Evolutionary conservation across 106 monocot genomes (phyloP).

Genomic region (Xerophyta viscosa): DNA sequence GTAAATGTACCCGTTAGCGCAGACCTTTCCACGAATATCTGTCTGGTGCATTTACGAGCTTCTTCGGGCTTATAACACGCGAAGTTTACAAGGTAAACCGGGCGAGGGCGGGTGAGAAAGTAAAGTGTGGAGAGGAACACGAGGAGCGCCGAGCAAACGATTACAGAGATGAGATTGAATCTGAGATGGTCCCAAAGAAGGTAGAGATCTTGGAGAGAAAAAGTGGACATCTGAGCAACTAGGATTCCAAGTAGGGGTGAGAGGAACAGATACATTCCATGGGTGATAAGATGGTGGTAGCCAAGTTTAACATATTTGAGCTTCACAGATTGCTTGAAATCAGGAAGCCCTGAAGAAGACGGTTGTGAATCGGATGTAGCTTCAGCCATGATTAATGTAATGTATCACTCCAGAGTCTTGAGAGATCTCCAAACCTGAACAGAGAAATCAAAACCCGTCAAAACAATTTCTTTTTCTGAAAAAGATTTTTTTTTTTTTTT

Average conservation of each 20-base stretch:
- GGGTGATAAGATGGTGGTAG: conserved; percentile 59
- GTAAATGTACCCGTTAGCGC: conserved; percentile 25
- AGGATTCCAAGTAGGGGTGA: conserved; percentile 25
- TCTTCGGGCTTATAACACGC: conserved; percentile 51
- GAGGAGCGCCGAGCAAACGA: conserved; percentile 41
- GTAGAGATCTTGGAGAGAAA: conserved; percentile 28
- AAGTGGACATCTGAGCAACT: conserved; percentile 39
- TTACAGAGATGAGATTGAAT: conserved; percentile 49
- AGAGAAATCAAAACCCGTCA: no score
- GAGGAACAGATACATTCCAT: conserved; percentile 46
- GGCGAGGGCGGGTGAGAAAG: conserved; percentile 43
- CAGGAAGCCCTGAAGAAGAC: conserved; percentile 25
- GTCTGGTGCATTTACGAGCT: conserved; percentile 24
- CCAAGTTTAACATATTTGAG: conserved; percentile 70
- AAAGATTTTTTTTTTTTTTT: no score
- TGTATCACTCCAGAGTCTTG: no score
- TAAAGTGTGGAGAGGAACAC: conserved; percentile 55
- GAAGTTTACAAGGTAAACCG: conserved; percentile 61
- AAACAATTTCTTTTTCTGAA: no score
- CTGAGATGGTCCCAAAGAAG: conserved; percentile 40
- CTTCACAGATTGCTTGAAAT: conserved; percentile 62
- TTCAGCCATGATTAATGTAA: conserved; percentile 9
- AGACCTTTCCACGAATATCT: conserved; percentile 37
- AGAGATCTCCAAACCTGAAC: no score
- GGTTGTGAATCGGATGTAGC: neutral